A percentile compares a stretch with the other conserved stretches of the same genome.
Evolutionary conservation across 257 asterid species (phyloP).

Genomic region (Solanum verrucosum): DNA sequence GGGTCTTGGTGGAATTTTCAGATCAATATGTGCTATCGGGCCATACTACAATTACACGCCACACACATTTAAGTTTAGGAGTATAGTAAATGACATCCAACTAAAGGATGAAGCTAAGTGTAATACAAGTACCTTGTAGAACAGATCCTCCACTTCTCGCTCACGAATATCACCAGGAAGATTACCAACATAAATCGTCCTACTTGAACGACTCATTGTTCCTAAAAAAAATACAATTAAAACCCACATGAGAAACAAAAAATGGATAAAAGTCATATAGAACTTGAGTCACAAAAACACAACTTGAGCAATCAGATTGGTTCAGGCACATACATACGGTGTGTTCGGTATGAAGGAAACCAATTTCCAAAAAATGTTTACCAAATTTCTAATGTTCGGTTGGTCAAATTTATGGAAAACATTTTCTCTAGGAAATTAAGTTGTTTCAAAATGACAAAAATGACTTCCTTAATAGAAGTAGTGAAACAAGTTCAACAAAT

Average conservation of each 20-base stretch:
- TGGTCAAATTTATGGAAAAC: not conserved
- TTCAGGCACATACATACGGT: not conserved
- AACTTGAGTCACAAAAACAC: not conserved
- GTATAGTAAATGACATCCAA: not conserved
- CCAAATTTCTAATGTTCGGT: not conserved
- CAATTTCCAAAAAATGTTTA: not conserved
- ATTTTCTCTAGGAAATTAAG: not conserved
- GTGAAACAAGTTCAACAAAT: not conserved
- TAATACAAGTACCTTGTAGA: slow-evolving; percentile 55
- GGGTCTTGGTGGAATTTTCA: slow-evolving; percentile 95
- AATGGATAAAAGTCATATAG: not conserved
- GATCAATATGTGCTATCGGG: slow-evolving; percentile 74
- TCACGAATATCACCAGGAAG: slow-evolving; percentile 98
- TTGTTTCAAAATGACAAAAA: not conserved
- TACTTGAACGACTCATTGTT: slow-evolving; percentile 93
- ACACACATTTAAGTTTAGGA: not conserved
- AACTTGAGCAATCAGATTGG: not conserved
- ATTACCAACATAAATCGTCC: slow-evolving; percentile 94
- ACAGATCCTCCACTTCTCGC: slow-evolving; percentile 93
- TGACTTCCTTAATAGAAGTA: not conserved
- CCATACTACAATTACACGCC: slow-evolving; percentile 61
- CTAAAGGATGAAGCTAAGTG: not conserved
- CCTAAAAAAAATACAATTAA: not conserved
- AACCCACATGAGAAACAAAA: not conserved
- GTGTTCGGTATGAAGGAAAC: not conserved